Evolutionary conservation across 768 basidiomycete genomes (phyloP).

Genomic region (Mycena rosella): DNA sequence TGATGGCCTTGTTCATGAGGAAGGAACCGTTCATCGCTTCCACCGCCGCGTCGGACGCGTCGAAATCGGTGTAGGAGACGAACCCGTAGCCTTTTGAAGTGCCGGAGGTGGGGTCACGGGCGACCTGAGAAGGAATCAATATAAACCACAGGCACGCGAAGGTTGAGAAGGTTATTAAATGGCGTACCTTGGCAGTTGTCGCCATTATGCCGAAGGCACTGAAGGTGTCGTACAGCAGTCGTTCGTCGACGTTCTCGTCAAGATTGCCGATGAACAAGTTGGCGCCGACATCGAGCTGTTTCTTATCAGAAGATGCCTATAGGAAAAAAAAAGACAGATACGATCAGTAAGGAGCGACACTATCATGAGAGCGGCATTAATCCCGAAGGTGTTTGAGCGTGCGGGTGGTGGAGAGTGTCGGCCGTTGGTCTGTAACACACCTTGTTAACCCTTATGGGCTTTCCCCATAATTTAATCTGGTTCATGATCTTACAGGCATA

Average conservation of each 20-base stretch:
- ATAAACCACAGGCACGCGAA: conserved; percentile 20
- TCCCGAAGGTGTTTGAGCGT: conserved; percentile 32
- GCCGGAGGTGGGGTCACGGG: conserved; percentile 87
- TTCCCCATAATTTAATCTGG: conserved; percentile 99
- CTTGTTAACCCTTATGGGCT: conserved; percentile 99
- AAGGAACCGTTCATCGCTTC: conserved; percentile 98
- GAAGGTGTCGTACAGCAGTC: conserved; percentile 94
- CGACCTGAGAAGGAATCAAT: conserved; percentile 69
- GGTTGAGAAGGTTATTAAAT: conserved; percentile 9
- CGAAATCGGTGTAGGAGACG: conserved; percentile 97
- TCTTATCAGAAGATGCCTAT: conserved; percentile 97
- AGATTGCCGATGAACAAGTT: conserved; percentile 97
- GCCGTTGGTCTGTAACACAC: conserved; percentile 60
- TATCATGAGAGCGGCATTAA: conserved; percentile 13
- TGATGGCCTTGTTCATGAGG: conserved; percentile 98
- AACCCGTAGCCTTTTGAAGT: conserved; percentile 98
- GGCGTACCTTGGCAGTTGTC: conserved; percentile 85
- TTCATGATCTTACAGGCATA: conserved; percentile 99
- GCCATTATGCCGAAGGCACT: conserved; percentile 95
- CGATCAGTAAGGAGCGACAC: conserved; percentile 30
- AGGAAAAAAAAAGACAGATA: conserved; percentile 30
- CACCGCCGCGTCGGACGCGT: conserved; percentile 94
- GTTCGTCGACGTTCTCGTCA: conserved; percentile 96
- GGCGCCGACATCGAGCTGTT: conserved; percentile 97
- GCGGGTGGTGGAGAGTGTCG: background rate